Evolutionary conservation across 2,329 filamentous ascomycete species (phyloP).

Genomic region (Aureobasidium sp.): DNA sequence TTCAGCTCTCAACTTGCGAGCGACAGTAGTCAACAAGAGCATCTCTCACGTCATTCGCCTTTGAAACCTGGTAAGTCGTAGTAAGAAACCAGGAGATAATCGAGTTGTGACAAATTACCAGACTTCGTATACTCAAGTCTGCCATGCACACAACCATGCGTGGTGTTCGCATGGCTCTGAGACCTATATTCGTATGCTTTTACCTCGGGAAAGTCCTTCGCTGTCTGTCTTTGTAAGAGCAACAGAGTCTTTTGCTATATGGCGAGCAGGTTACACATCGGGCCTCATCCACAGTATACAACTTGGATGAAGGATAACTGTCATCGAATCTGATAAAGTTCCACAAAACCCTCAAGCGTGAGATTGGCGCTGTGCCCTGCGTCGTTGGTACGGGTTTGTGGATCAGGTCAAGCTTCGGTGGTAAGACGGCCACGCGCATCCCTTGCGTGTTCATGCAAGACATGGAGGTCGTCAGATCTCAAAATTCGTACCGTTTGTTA

Average conservation of each 20-base stretch:
- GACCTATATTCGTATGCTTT: background rate
- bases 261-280: background rate
- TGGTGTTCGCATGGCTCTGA: background rate
- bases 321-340: background rate
- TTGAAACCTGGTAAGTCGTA: too few species aligned
- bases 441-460: slow-evolving; percentile 8
- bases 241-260: background rate
- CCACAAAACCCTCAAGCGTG: background rate
- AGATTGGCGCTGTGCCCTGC: slow-evolving; percentile 3
- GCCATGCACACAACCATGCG: background rate
- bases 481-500: background rate
- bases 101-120: background rate
- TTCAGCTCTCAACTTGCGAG: too few species aligned
- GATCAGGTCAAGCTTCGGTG: slow-evolving; percentile 1
- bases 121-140: background rate
- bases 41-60: too few species aligned
- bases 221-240: too few species aligned
- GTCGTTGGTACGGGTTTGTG: background rate
- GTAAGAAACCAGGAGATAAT: background rate
- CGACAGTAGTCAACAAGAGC: too few species aligned
- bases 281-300: background rate
- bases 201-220: too few species aligned
- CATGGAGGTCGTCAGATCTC: background rate
- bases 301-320: background rate
- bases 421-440: background rate